These are phyloP conservation scores for Eucommia ulmoides DNA, from an alignment of 257 asterid species.

Conservation along the genomic window DNA sequence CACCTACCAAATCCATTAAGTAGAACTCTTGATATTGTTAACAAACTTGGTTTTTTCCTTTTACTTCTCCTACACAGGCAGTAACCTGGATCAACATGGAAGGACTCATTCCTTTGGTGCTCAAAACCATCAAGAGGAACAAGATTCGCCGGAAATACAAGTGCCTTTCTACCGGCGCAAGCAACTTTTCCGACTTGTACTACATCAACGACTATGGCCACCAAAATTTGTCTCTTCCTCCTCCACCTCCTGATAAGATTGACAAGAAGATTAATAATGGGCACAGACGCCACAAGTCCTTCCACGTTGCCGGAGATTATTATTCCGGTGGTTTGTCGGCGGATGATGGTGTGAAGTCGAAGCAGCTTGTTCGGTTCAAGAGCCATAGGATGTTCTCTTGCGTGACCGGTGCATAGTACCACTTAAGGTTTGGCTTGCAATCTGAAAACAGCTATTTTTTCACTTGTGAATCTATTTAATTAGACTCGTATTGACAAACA, in stretches of 20 bases:
- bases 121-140: constrained; percentile 40
- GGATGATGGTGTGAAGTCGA: constrained; percentile 16
- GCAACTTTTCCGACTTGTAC: constrained; percentile 35
- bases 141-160: constrained; percentile 41
- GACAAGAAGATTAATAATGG: constrained; percentile 2
- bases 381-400: constrained; percentile 32
- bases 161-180: constrained; percentile 35
- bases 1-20: too few species aligned
- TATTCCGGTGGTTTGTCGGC: constrained; percentile 11
- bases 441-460: too few species aligned
- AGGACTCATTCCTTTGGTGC: constrained; percentile 63
- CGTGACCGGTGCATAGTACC: constrained; percentile 22
- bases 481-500: too few species aligned
- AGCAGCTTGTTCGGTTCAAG: constrained; percentile 26
- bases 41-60: too few species aligned
- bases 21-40: too few species aligned
- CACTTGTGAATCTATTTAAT: too few species aligned
- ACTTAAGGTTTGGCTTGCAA: too few species aligned
- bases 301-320: constrained; percentile 13
- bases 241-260: constrained; percentile 5
- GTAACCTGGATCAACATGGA: too few species aligned
- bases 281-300: constrained; percentile 36
- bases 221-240: neutral
- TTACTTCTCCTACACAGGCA: too few species aligned
- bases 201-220: constrained; percentile 11